Evolutionary conservation across 139 green algal species (phyloP), one percentile per base, ranked within the genome.

Genomic region (Coelastrella sp.): DNA sequence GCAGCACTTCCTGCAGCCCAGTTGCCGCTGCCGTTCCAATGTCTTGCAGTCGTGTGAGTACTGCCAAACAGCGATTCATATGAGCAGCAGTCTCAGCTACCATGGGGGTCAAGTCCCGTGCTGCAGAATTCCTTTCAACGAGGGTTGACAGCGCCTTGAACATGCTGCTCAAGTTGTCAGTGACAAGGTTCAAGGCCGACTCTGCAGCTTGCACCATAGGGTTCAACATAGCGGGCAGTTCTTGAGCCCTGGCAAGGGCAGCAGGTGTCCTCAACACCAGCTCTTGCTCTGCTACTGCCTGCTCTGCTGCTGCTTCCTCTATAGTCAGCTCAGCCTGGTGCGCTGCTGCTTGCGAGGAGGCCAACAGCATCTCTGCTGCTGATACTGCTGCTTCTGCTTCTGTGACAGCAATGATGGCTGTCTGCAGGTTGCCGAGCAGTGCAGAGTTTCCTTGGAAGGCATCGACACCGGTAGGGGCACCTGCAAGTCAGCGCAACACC

Each of bases 121-220:
- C 87, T 0, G 82, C 83, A 25, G 27, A 41, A 60, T 84, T 84
- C 11, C 27, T 73, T 11, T 77, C 74, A 7, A 76, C 69, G 4
- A 91, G 69, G n/a, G 63, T 59, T 19, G 41, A 27, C 25, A 91
- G 63, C 51, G 79, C 87, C 34, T 50, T 74, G 9, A 91, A 75
- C 30, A 79, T 84, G 5, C 59, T 71, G 35, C 87, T 84, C 43
- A 66, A 37, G 48, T 53, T 84, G 35, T 64, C 50, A 27, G 41
- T 62, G 27, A 88, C 71, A 57, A 86, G 67, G 21, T 63, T 45
- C 74, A 69, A 27, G 17, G 35, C 79, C 27, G 48, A 48, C 30
- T 85, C 79, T 38, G 50, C 64, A 11, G 79, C 64, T 7, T 41
- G 19, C 4, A 85, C 30, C 64, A 78, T 78, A 30, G 48, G 64